Evolutionary conservation across 441 rosid species (phyloP).

Genomic region (Pelargonium myrrhifolium): DNA sequence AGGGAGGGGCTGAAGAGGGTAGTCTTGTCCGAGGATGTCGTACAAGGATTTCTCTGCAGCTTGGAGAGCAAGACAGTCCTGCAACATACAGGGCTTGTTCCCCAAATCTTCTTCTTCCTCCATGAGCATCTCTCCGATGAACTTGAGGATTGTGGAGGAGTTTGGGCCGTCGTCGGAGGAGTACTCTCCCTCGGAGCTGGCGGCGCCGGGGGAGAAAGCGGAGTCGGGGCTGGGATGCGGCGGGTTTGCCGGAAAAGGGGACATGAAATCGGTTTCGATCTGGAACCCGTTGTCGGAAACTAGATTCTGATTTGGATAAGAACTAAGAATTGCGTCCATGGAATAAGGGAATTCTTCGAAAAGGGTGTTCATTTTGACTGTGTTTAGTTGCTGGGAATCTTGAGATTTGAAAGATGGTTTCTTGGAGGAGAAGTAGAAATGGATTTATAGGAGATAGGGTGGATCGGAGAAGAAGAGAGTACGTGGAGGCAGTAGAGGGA

Average conservation of each 20-base stretch:
- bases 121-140: conserved; percentile 32
- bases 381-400: not conserved
- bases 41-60: conserved; percentile 34
- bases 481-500: too few relatives aligned
- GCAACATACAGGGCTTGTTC: conserved; percentile 26
- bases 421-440: not conserved
- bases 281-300: not conserved
- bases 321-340: not conserved
- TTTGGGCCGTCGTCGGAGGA: not conserved
- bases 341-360: not conserved
- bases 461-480: too few relatives aligned
- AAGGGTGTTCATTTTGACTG: not conserved
- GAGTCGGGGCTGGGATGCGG: not conserved
- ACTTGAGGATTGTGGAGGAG: conserved; percentile 22
- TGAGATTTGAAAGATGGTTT: not conserved
- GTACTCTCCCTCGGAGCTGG: conserved; percentile 1
- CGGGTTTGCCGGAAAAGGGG: not conserved
- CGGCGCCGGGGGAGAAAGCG: not conserved
- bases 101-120: conserved; percentile 27
- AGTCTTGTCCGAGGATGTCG: conserved; percentile 24
- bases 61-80: conserved; percentile 35
- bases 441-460: too few relatives aligned
- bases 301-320: not conserved
- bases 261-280: not conserved
- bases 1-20: conserved; percentile 5